Evolutionary conservation across 192 early-diverging fungal species (phyloP).

Genomic region (Entophlyctis luteolus): DNA sequence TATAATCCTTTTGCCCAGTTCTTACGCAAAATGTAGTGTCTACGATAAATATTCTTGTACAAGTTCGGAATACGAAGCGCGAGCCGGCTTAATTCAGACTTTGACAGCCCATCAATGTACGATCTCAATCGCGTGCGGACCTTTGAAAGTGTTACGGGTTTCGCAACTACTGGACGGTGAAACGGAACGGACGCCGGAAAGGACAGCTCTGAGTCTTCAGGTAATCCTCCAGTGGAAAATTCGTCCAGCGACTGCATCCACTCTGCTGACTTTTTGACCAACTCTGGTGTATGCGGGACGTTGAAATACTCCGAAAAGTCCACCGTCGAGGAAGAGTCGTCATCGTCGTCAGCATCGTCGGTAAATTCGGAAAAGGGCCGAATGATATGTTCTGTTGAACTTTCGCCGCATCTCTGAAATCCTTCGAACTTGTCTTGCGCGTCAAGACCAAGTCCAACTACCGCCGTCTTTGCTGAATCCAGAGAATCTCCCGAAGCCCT

Average conservation of each 20-base stretch:
- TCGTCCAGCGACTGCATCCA: conserved; percentile 14
- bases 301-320: conserved; percentile 4
- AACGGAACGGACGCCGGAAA: no score
- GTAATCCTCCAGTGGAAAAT: conserved; percentile 3
- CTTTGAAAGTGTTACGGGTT: neutral
- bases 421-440: neutral
- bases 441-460: neutral
- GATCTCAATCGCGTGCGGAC: neutral
- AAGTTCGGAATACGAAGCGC: conserved; percentile 40
- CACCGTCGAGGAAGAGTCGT: neutral
- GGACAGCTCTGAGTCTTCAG: no score
- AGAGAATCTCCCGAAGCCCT: neutral
- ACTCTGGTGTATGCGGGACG: neutral
- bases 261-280: neutral
- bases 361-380: neutral
- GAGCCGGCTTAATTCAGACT: conserved; percentile 3
- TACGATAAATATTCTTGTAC: conserved; percentile 77
- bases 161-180: neutral
- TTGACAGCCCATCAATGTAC: conserved; percentile 3
- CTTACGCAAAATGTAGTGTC: conserved; percentile 72
- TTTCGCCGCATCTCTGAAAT: no score
- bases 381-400: neutral
- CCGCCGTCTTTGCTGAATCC: neutral
- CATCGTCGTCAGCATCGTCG: conserved; percentile 12
- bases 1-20: conserved; percentile 79